These are phyloP conservation scores for Neurospora discreta DNA, from an alignment of 495 filamentous ascomycete genomes.

Conservation along the genomic window DNA sequence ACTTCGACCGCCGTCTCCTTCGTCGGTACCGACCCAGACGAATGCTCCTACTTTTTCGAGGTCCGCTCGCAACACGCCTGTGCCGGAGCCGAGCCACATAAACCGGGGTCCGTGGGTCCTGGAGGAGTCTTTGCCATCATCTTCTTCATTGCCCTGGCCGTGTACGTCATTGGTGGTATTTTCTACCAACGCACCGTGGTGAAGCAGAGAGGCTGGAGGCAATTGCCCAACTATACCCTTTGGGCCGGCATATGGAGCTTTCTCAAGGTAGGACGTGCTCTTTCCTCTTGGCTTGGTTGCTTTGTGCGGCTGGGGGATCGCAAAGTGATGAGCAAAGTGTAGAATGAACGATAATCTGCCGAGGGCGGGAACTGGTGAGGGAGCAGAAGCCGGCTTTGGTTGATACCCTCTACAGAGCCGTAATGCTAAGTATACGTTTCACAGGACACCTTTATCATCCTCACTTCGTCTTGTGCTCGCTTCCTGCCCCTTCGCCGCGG, in stretches of 20 bases:
- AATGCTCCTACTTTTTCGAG: constrained; percentile 96
- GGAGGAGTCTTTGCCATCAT: constrained; percentile 90
- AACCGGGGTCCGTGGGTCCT: constrained; percentile 60
- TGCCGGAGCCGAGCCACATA: constrained; percentile 48
- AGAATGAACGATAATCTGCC: not conserved
- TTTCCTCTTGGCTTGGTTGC: not conserved
- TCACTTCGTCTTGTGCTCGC: constrained; percentile 62
- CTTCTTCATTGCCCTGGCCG: constrained; percentile 68
- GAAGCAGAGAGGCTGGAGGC: constrained; percentile 90
- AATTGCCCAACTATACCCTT: constrained; percentile 84
- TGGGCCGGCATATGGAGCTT: constrained; percentile 87
- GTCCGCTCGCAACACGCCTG: constrained; percentile 82
- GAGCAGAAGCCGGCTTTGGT: not conserved
- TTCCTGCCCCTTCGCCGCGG: constrained; percentile 52
- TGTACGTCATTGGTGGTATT: constrained; percentile 85
- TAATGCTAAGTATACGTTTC: constrained; percentile 2
- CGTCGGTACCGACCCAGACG: constrained; percentile 69
- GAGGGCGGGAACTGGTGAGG: not conserved
- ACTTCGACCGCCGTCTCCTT: constrained; percentile 58
- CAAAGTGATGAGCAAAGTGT: not conserved
- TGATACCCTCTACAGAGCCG: not conserved
- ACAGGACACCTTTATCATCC: constrained; percentile 74
- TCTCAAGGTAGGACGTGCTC: constrained; percentile 48
- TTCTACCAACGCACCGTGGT: constrained; percentile 93
- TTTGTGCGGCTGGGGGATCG: not conserved